These are phyloP conservation scores for Backusella psychrophila DNA, from an alignment of 192 early-diverging fungal species.

Conservation along the genomic window DNA sequence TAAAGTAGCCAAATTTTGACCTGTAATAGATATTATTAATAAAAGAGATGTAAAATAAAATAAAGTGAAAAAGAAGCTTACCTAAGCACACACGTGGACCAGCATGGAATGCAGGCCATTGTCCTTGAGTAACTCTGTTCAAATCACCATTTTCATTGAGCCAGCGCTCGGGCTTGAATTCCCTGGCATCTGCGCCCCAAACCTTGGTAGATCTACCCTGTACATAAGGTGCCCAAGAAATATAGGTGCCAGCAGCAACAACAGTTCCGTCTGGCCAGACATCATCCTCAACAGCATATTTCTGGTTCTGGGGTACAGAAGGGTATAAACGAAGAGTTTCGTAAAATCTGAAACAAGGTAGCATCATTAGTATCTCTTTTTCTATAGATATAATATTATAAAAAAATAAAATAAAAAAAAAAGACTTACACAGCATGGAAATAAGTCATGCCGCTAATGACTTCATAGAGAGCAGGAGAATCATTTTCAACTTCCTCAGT, in stretches of 20 bases:
- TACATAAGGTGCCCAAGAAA: slow-evolving; percentile 49
- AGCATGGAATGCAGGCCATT: slow-evolving; percentile 58
- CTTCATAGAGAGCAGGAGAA: slow-evolving; percentile 28
- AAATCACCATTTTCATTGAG: slow-evolving; percentile 38
- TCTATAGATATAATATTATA: not conserved
- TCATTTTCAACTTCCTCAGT: slow-evolving; percentile 25
- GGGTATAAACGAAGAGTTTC: slow-evolving; percentile 69
- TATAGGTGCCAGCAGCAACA: slow-evolving; percentile 47
- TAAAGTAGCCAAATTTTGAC: slow-evolving; percentile 45
- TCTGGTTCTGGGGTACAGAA: slow-evolving; percentile 58
- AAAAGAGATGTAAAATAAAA: not conserved
- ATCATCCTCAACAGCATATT: slow-evolving; percentile 53
- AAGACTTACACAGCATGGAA: slow-evolving; percentile 36
- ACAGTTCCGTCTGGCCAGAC: slow-evolving; percentile 58
- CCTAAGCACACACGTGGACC: slow-evolving; percentile 43
- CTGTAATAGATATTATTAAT: slow-evolving; percentile 5
- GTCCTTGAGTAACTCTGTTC: slow-evolving; percentile 36
- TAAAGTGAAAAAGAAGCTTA: not conserved
- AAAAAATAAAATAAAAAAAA: slow-evolving; percentile 23
- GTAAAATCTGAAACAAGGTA: slow-evolving; percentile 12
- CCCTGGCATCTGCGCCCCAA: slow-evolving; percentile 64
- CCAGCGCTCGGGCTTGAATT: slow-evolving; percentile 69
- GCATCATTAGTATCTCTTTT: not conserved
- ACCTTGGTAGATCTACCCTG: slow-evolving; percentile 50
- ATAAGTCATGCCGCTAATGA: slow-evolving; percentile 34